phyloP scores from a whole-genome alignment of 108 stramenopile genomes.

The Seminavis robusta region DNA sequence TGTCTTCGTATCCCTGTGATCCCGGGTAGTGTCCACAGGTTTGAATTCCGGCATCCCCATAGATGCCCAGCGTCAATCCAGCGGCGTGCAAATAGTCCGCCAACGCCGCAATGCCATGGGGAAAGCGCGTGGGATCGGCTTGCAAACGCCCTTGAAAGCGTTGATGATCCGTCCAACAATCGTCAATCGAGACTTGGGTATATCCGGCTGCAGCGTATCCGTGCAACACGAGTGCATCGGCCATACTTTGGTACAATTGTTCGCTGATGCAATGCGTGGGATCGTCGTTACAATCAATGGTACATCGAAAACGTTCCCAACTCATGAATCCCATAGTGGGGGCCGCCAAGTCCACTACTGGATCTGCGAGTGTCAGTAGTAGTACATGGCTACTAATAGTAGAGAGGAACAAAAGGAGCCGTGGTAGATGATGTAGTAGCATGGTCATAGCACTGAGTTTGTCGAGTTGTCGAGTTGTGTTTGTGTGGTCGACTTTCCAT shows the following conservation, averaged over 20 bases:
- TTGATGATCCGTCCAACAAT: constrained; percentile 45
- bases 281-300: constrained; percentile 21
- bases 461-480: too few relatives aligned
- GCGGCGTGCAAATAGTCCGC: constrained; percentile 37
- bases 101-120: constrained; percentile 42
- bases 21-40: constrained; percentile 58
- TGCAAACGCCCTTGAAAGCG: constrained; percentile 23
- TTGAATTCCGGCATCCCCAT: constrained; percentile 33
- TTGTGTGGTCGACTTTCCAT: too few relatives aligned
- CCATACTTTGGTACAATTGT: constrained; percentile 17
- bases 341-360: too few relatives aligned
- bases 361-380: too few relatives aligned
- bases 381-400: too few relatives aligned
- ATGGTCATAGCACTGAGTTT: too few relatives aligned
- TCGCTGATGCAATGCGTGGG: too few relatives aligned
- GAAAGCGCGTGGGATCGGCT: constrained; percentile 37
- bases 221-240: too few relatives aligned
- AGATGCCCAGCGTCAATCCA: constrained; percentile 61
- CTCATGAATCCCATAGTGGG: constrained; percentile 54
- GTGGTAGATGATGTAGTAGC: too few relatives aligned
- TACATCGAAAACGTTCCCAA: constrained; percentile 37
- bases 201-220: constrained; percentile 40
- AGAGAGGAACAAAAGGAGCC: too few relatives aligned
- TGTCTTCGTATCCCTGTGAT: constrained; percentile 33
- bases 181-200: constrained; percentile 52